These are phyloP conservation scores for Cordyceps javanica DNA, from an alignment of 2,329 filamentous ascomycete genomes.

Conservation along the genomic window DNA sequence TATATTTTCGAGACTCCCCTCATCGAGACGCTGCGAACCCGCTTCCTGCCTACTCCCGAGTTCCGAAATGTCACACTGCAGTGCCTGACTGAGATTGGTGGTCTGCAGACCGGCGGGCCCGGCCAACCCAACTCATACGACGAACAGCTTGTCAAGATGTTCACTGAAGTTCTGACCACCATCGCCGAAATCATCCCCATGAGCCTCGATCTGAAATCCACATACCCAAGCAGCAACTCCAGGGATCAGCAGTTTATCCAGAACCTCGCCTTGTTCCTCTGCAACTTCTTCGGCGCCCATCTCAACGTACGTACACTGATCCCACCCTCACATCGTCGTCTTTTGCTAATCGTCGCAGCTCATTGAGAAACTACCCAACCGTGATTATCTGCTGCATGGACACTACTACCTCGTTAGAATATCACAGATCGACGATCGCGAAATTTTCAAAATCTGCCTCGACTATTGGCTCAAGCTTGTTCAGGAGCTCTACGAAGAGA, in stretches of 20 bases:
- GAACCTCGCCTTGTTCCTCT: conserved; percentile 90
- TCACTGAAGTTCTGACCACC: conserved; percentile 89
- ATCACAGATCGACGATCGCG: conserved; percentile 95
- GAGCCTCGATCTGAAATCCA: conserved; percentile 81
- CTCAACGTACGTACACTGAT: conserved; percentile 56
- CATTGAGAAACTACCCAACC: conserved; percentile 92
- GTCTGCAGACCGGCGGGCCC: conserved; percentile 73
- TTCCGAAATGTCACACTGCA: conserved; percentile 97
- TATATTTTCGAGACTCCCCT: conserved; percentile 98
- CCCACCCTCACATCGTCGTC: neutral
- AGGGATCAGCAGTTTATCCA: conserved; percentile 96
- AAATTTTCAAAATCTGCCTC: conserved; percentile 98
- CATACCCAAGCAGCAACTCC: conserved; percentile 86
- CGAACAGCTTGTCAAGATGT: conserved; percentile 96
- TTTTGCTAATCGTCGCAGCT: conserved; percentile 44
- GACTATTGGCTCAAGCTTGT: conserved; percentile 99
- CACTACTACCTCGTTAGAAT: conserved; percentile 98
- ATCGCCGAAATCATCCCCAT: conserved; percentile 92
- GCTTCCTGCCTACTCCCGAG: conserved; percentile 88
- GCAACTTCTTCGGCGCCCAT: conserved; percentile 94
- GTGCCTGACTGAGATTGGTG: conserved; percentile 93
- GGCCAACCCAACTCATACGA: conserved; percentile 71
- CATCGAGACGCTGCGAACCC: conserved; percentile 86
- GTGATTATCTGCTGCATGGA: conserved; percentile 88
- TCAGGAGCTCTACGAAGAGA: conserved; percentile 96